Evolutionary conservation across 257 asterid species (phyloP).

Genomic region (Solanum appendiculatum): DNA sequence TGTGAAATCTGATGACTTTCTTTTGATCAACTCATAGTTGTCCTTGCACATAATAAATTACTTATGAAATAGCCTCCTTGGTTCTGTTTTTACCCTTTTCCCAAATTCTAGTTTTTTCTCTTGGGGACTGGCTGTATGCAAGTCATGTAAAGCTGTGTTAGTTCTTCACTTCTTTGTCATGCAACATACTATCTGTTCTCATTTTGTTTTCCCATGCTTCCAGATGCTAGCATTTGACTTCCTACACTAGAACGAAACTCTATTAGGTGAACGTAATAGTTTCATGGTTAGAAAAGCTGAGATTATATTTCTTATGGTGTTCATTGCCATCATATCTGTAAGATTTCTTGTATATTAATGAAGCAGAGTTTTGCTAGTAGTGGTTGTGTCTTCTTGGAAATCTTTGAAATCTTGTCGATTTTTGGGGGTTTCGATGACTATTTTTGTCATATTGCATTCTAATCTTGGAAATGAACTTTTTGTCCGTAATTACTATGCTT

Average conservation of each 20-base stretch:
- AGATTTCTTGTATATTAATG: background rate
- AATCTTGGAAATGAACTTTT: background rate
- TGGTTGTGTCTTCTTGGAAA: background rate
- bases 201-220: background rate
- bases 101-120: background rate
- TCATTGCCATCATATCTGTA: background rate
- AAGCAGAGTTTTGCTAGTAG: background rate
- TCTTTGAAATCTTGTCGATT: background rate
- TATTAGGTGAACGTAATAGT: background rate
- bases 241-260: background rate
- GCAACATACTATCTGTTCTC: background rate
- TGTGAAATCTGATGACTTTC: background rate
- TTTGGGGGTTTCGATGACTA: background rate
- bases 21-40: background rate
- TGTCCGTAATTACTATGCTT: slow-evolving; percentile 19
- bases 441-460: background rate
- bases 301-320: background rate
- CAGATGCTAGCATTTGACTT: background rate
- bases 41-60: background rate
- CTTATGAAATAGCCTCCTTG: background rate
- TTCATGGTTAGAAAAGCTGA: background rate
- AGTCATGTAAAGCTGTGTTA: background rate
- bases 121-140: background rate
- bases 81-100: background rate
- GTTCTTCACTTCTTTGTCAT: background rate